Base-by-base conservation (phyloP, 176 grass and related monocot genomes). In the Elymus sibiricus region DNA sequence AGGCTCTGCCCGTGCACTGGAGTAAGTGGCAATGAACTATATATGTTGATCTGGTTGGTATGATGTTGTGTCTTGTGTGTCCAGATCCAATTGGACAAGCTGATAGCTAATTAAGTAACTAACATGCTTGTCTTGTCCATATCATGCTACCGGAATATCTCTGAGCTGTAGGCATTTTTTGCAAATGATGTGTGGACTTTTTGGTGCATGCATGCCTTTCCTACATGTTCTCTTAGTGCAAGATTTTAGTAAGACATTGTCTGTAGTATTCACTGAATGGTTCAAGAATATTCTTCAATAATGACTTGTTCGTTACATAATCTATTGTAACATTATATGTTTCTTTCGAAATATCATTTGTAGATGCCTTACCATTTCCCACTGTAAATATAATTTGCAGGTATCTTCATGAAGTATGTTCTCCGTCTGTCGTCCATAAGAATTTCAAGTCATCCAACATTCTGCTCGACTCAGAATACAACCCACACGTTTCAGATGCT, bases 391-490 rank as follows among this genome's bases (percentile, higher is more conserved):
- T 77, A 71, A 82, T 83, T 35, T 19, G 27, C 76, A 98, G 95
- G 79, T 94, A 98, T 82, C 87, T 98, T 77, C 95, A 95, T 83
- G 95, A 98, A 81, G 89, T 88, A 73, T 95, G 93, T 85, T 95
- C 91, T 70, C 93, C 91, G 7, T 94, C 95, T 83, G 78, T 94
- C 59, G 76, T 95, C 81, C 93, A 98, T 55, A 95, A 94, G 83
- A 98, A 95, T 84, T 94, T 98, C 81, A 98, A 98, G 91, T 95
- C 95, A 90, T 92, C 93, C 14, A 98, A 95, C 79, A 95, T 98
- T 90, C 81, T 98, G 44, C 81, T 98, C 61, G 95, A 94, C 80
- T 83, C 86, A 19, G 93, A 95, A 70, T 82, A 94, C 61, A 98
- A 90, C 73, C 91, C 93, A 69, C 95, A 95, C 82, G 86, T 98